Evolutionary conservation across 2,329 filamentous ascomycete genomes (phyloP).

Genomic region (Alternaria triticina): DNA sequence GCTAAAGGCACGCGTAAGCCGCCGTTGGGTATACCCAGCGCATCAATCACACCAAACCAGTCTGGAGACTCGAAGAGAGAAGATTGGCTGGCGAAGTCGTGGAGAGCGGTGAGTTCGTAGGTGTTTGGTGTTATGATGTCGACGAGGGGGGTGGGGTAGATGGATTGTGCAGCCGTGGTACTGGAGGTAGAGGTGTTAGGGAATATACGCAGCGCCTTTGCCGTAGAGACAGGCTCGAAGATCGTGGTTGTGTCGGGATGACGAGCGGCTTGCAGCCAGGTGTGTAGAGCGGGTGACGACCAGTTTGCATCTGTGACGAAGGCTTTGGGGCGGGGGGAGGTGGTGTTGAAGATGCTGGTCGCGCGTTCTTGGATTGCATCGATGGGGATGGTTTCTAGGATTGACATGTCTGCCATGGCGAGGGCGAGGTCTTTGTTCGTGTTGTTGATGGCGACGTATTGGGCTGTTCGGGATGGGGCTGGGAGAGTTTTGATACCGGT

Average conservation of each 20-base stretch:
- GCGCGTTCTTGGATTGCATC: constrained; percentile 21
- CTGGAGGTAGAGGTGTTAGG: constrained; percentile 21
- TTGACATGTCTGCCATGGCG: constrained; percentile 95
- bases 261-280: constrained; percentile 71
- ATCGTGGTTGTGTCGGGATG: constrained; percentile 58
- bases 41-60: constrained; percentile 84
- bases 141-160: constrained; percentile 69
- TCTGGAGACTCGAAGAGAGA: constrained; percentile 71
- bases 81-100: constrained; percentile 69
- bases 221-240: constrained; percentile 87
- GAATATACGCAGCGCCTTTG: constrained; percentile 78
- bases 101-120: constrained; percentile 81
- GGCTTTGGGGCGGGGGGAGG: constrained; percentile 65
- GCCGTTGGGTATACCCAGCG: constrained; percentile 73
- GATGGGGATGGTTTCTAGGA: constrained; percentile 63
- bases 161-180: constrained; percentile 64
- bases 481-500: constrained; percentile 61
- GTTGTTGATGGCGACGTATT: constrained; percentile 92
- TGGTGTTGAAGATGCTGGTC: constrained; percentile 14
- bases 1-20: constrained; percentile 75
- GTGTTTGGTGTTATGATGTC: constrained; percentile 83
- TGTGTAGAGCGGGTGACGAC: constrained; percentile 68
- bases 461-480: constrained; percentile 71
- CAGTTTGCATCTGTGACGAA: constrained; percentile 90
- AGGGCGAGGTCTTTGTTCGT: constrained; percentile 81